A percentile compares a stretch with the other conserved stretches of the same genome.
Conservation (phyloP, 1,139 yeast species). For the Casaregolazyma lundiana region DNA sequence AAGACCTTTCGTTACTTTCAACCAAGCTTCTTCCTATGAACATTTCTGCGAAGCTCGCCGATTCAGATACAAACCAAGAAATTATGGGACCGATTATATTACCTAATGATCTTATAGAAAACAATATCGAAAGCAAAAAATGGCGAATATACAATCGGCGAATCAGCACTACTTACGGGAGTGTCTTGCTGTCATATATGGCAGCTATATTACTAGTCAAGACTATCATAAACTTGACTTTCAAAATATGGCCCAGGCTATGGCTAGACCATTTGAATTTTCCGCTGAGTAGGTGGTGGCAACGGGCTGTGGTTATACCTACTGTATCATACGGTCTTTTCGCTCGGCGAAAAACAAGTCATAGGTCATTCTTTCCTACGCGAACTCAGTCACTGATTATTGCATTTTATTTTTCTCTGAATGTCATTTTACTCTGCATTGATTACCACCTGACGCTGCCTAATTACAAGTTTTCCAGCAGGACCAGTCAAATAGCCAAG, state of each 20-base stretch:
- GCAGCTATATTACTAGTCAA: slow-evolving; percentile 27
- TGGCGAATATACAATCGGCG: slow-evolving; percentile 9
- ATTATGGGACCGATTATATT: slow-evolving; percentile 6
- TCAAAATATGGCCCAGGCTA: slow-evolving; percentile 32
- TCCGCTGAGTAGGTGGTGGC: slow-evolving; percentile 30
- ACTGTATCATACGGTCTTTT: slow-evolving; percentile 26
- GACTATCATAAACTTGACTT: slow-evolving; percentile 12
- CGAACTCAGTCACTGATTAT: slow-evolving; percentile 40
- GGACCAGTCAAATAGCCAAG: slow-evolving; percentile 20
- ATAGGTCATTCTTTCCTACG: slow-evolving; percentile 25
- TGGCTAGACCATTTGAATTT: slow-evolving; percentile 24
- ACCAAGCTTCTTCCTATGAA: slow-evolving; percentile 4
- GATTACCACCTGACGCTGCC: slow-evolving; percentile 16
- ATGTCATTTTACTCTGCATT: slow-evolving; percentile 15
- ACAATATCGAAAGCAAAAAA: slow-evolving; percentile 10
- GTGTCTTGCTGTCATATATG: slow-evolving; percentile 25
- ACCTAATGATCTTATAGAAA: not conserved
- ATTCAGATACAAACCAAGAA: not conserved
- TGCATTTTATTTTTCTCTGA: slow-evolving; percentile 41
- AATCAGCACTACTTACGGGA: slow-evolving; percentile 9
- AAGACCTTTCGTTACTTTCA: slow-evolving; percentile 5
- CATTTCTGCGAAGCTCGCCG: slow-evolving; percentile 1
- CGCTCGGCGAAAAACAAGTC: slow-evolving; percentile 20
- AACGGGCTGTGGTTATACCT: slow-evolving; percentile 28
- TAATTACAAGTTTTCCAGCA: slow-evolving; percentile 15